phyloP scores from a whole-genome alignment of 768 basidiomycete species.

The Infundibulicybe gibba region DNA sequence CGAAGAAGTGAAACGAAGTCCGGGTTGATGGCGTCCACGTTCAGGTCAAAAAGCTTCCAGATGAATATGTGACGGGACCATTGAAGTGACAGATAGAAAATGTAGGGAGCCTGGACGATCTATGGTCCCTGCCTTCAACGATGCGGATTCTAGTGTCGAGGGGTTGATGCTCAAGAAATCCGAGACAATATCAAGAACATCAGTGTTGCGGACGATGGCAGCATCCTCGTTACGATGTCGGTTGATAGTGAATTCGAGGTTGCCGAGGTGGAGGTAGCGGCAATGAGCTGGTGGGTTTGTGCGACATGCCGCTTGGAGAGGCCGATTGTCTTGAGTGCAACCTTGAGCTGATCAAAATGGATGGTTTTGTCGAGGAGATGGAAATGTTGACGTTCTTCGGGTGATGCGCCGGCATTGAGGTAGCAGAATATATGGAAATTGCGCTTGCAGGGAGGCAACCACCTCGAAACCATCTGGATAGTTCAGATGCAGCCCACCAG shows the following conservation, averaged over 20 bases:
- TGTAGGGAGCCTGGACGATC: slow-evolving; percentile 79
- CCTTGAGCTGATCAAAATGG: too few species aligned
- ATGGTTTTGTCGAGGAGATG: slow-evolving; percentile 76
- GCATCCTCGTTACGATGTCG: too few species aligned
- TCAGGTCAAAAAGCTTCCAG: slow-evolving; percentile 87
- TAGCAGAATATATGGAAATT: slow-evolving; percentile 99
- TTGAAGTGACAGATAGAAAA: slow-evolving; percentile 94
- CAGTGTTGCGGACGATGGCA: slow-evolving; percentile 85
- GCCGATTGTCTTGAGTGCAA: too few species aligned
- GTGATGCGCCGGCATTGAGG: slow-evolving; percentile 83
- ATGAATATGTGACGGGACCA: slow-evolving; percentile 87
- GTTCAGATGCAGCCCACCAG: too few species aligned
- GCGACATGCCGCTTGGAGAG: slow-evolving; percentile 94
- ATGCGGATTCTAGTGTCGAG: too few species aligned
- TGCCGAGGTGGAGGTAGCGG: slow-evolving; percentile 93
- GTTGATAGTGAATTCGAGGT: slow-evolving; percentile 92
- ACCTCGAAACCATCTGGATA: too few species aligned
- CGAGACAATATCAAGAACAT: too few species aligned
- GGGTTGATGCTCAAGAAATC: too few species aligned
- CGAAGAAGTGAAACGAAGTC: slow-evolving; percentile 90
- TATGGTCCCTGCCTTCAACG: slow-evolving; percentile 77
- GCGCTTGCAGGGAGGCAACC: too few species aligned
- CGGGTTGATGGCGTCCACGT: slow-evolving; percentile 85
- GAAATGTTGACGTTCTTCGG: slow-evolving; percentile 87
- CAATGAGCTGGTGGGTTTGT: slow-evolving; percentile 91